phyloP scores from a whole-genome alignment of 2,329 filamentous ascomycete genomes.

The Colletotrichum ledebouriae region DNA sequence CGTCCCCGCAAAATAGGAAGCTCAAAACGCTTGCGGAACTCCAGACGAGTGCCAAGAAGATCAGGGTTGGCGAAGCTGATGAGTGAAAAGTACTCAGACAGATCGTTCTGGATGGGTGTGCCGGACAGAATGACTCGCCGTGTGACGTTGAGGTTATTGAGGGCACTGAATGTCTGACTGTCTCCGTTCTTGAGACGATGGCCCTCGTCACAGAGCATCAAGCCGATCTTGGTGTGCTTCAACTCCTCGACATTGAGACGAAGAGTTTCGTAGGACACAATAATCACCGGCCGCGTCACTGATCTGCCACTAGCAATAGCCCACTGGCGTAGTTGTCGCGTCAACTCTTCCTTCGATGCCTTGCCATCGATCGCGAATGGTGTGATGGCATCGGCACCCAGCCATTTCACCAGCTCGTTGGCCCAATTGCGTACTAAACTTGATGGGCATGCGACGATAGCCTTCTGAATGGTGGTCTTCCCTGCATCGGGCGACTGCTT shows the following conservation, averaged over 20 bases:
- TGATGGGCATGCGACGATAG: constrained; percentile 95
- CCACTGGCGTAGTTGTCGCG: constrained; percentile 92
- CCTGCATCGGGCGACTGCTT: constrained; percentile 98
- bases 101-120: constrained; percentile 96
- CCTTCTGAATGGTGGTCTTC: constrained; percentile 93
- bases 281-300: constrained; percentile 92
- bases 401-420: constrained; percentile 96
- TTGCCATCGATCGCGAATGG: constrained; percentile 98
- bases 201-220: constrained; percentile 96
- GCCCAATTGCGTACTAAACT: constrained; percentile 98
- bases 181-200: constrained; percentile 98
- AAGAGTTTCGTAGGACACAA: constrained; percentile 97
- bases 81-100: constrained; percentile 97
- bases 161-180: constrained; percentile 91
- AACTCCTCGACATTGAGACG: constrained; percentile 92
- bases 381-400: constrained; percentile 89
- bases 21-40: constrained; percentile 95
- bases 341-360: constrained; percentile 93
- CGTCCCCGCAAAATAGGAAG: constrained; percentile 91
- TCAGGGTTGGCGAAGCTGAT: constrained; percentile 97
- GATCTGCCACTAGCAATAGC: constrained; percentile 90
- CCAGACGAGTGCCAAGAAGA: constrained; percentile 86
- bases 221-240: constrained; percentile 88
- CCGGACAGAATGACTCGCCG: constrained; percentile 95
- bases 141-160: constrained; percentile 91